Evolutionary conservation across 1,284 basidiomycete genomes (phyloP).

Genomic region (Apiotrichum brassicae): DNA sequence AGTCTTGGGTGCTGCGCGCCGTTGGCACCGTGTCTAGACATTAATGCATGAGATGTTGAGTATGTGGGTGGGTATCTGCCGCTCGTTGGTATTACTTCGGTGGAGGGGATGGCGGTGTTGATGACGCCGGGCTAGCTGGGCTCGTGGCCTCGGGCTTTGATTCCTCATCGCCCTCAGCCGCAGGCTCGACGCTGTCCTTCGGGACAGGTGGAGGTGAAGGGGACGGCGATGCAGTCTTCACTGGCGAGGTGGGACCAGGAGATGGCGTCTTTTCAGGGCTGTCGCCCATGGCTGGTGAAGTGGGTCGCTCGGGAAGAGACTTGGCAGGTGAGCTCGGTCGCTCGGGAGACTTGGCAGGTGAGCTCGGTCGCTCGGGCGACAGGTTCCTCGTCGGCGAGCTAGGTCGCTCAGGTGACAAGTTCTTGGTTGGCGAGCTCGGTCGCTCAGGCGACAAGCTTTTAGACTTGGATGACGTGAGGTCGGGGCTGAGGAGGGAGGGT

Average conservation of each 20-base stretch:
- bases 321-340: background rate
- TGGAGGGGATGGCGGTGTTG: background rate
- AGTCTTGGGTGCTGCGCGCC: too few relatives aligned
- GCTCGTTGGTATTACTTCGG: background rate
- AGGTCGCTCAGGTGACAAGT: background rate
- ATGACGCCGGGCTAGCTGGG: too few relatives aligned
- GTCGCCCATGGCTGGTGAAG: too few relatives aligned
- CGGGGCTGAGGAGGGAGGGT: background rate
- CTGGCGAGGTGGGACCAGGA: background rate
- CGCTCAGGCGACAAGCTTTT: background rate
- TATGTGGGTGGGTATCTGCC: background rate
- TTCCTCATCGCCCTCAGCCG: background rate
- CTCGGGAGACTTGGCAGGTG: background rate
- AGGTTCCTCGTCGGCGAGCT: background rate
- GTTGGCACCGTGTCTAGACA: too few relatives aligned
- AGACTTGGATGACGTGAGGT: too few relatives aligned
- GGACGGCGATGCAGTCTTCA: background rate
- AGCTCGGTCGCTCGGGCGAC: background rate
- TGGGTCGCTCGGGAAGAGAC: background rate
- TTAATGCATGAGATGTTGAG: conserved; percentile 4
- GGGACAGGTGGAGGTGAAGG: background rate
- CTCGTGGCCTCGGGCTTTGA: background rate
- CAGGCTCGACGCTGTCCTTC: background rate
- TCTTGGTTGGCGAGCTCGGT: background rate
- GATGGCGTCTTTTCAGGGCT: too few relatives aligned